Percentiles rank a stretch among this genome's conserved stretches.
These are phyloP conservation scores for Fusarium sp. DNA, from an alignment of 2,329 filamentous ascomycete genomes.

Conservation along the genomic window DNA sequence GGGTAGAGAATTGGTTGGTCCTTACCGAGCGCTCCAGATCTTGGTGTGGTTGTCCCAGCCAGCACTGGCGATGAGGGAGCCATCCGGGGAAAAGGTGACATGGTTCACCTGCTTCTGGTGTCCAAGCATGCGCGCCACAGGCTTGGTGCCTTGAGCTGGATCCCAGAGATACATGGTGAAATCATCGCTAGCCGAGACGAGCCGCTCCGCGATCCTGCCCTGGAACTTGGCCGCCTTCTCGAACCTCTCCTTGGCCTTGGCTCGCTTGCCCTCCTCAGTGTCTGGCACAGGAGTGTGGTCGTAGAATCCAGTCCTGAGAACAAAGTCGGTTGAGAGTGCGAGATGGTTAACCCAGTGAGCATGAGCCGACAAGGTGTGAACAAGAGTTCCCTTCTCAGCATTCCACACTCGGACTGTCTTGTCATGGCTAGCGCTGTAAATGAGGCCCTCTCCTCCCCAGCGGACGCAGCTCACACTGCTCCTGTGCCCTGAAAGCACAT, in stretches of 20 bases:
- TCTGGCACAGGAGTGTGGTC: constrained; percentile 81
- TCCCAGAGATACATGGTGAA: constrained; percentile 98
- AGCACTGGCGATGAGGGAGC: constrained; percentile 85
- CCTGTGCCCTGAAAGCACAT: constrained; percentile 89
- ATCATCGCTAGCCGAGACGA: constrained; percentile 94
- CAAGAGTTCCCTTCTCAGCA: constrained; percentile 79
- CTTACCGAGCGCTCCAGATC: constrained; percentile 83
- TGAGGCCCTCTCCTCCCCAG: constrained; percentile 90
- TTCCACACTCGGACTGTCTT: constrained; percentile 95
- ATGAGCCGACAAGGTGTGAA: constrained; percentile 84
- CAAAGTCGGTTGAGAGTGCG: constrained; percentile 92
- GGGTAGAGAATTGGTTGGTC: background rate
- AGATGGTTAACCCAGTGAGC: constrained; percentile 97
- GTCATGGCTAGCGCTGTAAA: constrained; percentile 90
- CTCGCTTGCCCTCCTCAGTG: constrained; percentile 76
- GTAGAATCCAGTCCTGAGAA: constrained; percentile 85
- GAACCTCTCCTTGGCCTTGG: constrained; percentile 84
- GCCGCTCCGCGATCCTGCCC: constrained; percentile 81
- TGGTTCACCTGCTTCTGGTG: constrained; percentile 98
- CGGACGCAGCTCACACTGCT: constrained; percentile 89
- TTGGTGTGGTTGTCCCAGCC: constrained; percentile 97
- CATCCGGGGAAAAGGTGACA: constrained; percentile 93
- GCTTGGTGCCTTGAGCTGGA: constrained; percentile 81
- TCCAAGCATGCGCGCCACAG: constrained; percentile 87
- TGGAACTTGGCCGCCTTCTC: constrained; percentile 84